Evolutionary conservation across 805 yeast species (phyloP).

Genomic region (Candida orba): DNA sequence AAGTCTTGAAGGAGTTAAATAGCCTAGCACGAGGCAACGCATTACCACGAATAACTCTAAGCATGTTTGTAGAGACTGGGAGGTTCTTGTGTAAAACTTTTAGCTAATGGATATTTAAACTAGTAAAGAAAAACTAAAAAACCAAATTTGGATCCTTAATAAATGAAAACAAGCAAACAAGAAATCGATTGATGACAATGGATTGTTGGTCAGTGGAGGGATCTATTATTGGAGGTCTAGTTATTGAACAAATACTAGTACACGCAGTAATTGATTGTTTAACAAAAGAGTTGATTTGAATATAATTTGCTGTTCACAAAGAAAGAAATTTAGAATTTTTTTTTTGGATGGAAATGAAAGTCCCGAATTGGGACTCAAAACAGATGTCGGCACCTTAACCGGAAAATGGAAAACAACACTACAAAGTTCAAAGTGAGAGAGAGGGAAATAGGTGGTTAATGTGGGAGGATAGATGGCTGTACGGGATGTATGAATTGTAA

Average conservation of each 20-base stretch:
- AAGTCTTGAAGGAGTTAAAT: constrained; percentile 8
- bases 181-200: too few relatives aligned
- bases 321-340: not conserved
- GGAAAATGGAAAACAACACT: not conserved
- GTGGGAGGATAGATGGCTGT: not conserved
- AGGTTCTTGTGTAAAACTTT: not conserved
- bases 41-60: constrained; percentile 21
- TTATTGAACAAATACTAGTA: too few relatives aligned
- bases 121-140: too few relatives aligned
- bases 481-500: too few relatives aligned
- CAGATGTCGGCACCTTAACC: not conserved
- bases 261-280: not conserved
- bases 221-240: too few relatives aligned
- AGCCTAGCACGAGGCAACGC: constrained; percentile 20
- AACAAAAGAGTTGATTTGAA: not conserved
- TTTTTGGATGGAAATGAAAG: not conserved
- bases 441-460: not conserved
- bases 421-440: too few relatives aligned
- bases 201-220: too few relatives aligned
- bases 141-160: too few relatives aligned
- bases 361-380: not conserved
- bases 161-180: too few relatives aligned
- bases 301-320: not conserved
- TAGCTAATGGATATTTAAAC: not conserved
- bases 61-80: constrained; percentile 10